Conservation (phyloP, 2,329 filamentous ascomycete genomes). For the Pestalotiopsis sp. region DNA sequence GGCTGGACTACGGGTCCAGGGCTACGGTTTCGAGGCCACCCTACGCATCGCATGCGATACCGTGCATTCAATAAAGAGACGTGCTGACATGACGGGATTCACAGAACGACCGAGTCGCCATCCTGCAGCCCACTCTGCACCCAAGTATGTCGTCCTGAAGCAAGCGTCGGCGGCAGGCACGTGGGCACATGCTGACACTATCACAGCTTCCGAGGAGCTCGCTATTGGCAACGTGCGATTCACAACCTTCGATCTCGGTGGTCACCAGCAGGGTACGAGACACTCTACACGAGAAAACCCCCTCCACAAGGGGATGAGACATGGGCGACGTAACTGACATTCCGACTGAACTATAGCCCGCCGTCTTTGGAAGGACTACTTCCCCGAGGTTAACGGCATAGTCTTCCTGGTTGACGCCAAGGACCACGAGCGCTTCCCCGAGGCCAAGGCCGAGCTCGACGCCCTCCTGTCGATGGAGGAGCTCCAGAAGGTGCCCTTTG, state of each 20-base stretch:
- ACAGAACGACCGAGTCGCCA: constrained; percentile 92
- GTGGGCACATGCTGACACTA: constrained; percentile 26
- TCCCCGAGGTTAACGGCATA: constrained; percentile 93
- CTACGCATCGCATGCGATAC: background rate
- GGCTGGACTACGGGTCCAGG: background rate
- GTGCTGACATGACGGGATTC: background rate
- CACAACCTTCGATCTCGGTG: constrained; percentile 91
- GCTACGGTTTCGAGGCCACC: background rate
- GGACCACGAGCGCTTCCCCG: constrained; percentile 90
- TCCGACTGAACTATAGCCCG: constrained; percentile 60
- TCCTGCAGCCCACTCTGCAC: constrained; percentile 88
- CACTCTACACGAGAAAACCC: background rate
- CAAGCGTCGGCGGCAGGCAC: constrained; percentile 22
- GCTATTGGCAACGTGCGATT: constrained; percentile 92
- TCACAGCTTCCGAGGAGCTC: constrained; percentile 81
- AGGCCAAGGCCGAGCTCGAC: constrained; percentile 97
- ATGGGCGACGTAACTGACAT: background rate
- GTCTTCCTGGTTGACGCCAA: constrained; percentile 98
- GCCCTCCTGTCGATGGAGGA: constrained; percentile 97
- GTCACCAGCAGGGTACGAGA: constrained; percentile 81
- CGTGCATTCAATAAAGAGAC: background rate
- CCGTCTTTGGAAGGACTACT: constrained; percentile 95
- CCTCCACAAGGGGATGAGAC: background rate
- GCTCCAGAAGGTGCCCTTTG: constrained; percentile 90
- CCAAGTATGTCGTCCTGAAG: constrained; percentile 67